These are phyloP conservation scores for Dianthus caryophyllus DNA, from an alignment of 148 eudicot genomes.

Conservation along the genomic window DNA sequence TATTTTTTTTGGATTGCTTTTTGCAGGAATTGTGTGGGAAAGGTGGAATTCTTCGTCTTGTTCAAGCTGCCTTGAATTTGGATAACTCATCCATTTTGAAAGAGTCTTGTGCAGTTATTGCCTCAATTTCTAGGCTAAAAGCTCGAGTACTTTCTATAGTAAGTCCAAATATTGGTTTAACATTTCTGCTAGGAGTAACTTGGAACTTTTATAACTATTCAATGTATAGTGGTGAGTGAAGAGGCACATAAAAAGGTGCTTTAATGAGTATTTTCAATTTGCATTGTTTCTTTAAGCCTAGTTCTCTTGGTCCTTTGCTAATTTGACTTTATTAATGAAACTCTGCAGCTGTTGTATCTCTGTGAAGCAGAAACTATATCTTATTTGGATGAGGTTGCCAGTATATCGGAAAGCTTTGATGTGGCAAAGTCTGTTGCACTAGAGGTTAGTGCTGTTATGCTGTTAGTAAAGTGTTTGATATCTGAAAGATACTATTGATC, in stretches of 20 bases:
- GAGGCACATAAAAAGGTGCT: not conserved
- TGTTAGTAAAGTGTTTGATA: too few relatives aligned
- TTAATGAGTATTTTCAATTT: constrained; percentile 6
- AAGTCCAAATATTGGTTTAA: constrained; percentile 34
- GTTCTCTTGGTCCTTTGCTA: constrained; percentile 4
- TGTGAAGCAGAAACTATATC: constrained; percentile 89
- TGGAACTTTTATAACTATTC: constrained; percentile 13
- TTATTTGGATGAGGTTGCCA: constrained; percentile 86
- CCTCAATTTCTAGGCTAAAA: constrained; percentile 74
- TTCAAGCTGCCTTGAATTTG: constrained; percentile 56
- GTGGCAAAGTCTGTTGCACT: constrained; percentile 72
- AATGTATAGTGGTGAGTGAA: not conserved
- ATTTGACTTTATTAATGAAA: constrained; percentile 16
- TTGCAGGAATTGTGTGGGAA: constrained; percentile 76
- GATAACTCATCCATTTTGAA: constrained; percentile 33
- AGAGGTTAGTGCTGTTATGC: constrained; percentile 47
- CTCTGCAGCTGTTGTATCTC: constrained; percentile 75
- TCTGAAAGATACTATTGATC: not conserved
- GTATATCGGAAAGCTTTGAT: constrained; percentile 59
- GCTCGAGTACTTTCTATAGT: constrained; percentile 79
- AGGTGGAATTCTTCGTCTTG: constrained; percentile 78
- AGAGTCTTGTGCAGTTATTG: constrained; percentile 43
- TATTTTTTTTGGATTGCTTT: constrained; percentile 4
- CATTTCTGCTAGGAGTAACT: not conserved
- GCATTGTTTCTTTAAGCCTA: not conserved